These are phyloP conservation scores for Boletus bicolor DNA, from an alignment of 768 basidiomycete species.

Conservation along the genomic window DNA sequence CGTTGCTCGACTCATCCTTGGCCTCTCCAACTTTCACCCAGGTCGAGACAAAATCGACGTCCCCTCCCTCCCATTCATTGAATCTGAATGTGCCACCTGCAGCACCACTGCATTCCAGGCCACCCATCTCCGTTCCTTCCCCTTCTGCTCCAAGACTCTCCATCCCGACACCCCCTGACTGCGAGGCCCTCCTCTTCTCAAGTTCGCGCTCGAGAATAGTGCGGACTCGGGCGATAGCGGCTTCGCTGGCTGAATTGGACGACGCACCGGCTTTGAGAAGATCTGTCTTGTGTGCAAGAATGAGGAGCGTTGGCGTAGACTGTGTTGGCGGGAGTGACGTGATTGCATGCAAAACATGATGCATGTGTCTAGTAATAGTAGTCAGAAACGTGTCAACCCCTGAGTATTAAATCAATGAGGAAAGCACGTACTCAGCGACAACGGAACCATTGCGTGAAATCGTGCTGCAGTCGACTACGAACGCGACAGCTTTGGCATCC, in stretches of 20 bases:
- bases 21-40: constrained; percentile 40
- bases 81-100: constrained; percentile 64
- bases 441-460: constrained; percentile 70
- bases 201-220: constrained; percentile 81
- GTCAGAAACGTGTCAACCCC: background rate
- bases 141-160: constrained; percentile 75
- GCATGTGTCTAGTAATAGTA: constrained; percentile 56
- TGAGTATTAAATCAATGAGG: background rate
- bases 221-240: constrained; percentile 68
- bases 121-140: constrained; percentile 62
- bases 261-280: constrained; percentile 49
- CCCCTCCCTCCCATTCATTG: constrained; percentile 81
- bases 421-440: constrained; percentile 71
- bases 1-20: constrained; percentile 28
- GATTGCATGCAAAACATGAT: constrained; percentile 64
- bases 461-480: constrained; percentile 78
- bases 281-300: constrained; percentile 78
- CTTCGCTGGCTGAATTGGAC: constrained; percentile 35
- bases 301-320: constrained; percentile 52
- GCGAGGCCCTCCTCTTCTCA: constrained; percentile 67
- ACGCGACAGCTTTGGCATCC: constrained; percentile 63
- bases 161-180: constrained; percentile 62
- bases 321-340: constrained; percentile 73
- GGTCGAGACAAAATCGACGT: constrained; percentile 64
- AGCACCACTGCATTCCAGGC: constrained; percentile 63